Conservation (phyloP, 2,329 filamentous ascomycete genomes). For the Ascocoryne sarcoides region DNA sequence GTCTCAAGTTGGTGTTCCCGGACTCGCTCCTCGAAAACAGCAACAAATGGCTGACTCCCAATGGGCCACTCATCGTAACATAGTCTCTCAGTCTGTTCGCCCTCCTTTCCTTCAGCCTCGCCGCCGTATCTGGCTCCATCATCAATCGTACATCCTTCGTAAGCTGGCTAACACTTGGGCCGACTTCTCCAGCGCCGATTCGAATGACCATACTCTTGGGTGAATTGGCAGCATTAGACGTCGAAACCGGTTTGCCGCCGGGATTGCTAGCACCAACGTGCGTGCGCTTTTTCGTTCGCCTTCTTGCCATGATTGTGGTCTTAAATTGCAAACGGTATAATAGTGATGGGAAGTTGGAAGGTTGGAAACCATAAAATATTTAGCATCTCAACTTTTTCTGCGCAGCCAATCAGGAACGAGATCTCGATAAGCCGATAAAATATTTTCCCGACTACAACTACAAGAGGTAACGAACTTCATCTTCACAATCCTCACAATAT, state of each 20-base stretch:
- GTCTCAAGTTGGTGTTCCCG: slow-evolving; percentile 85
- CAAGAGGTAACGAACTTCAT: not conserved
- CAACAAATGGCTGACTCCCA: slow-evolving; percentile 86
- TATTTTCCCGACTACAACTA: slow-evolving; percentile 14
- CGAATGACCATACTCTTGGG: slow-evolving; percentile 99
- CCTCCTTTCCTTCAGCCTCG: slow-evolving; percentile 78
- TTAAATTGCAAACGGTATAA: slow-evolving; percentile 14
- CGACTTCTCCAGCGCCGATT: slow-evolving; percentile 88
- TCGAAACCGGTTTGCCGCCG: slow-evolving; percentile 43
- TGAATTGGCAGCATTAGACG: slow-evolving; percentile 49
- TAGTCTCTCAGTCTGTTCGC: slow-evolving; percentile 88
- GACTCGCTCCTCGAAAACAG: slow-evolving; percentile 84
- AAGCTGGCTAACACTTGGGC: slow-evolving; percentile 82
- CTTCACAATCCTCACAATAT: slow-evolving; percentile 3
- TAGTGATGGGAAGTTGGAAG: slow-evolving; percentile 11
- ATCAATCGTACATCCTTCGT: slow-evolving; percentile 84
- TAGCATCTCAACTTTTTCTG: slow-evolving; percentile 18
- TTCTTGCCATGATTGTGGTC: slow-evolving; percentile 58
- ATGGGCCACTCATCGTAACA: slow-evolving; percentile 85
- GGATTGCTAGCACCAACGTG: slow-evolving; percentile 57
- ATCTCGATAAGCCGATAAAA: slow-evolving; percentile 28
- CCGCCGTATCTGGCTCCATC: slow-evolving; percentile 93
- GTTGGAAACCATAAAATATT: slow-evolving; percentile 19
- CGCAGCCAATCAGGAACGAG: slow-evolving; percentile 21
- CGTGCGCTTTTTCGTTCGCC: slow-evolving; percentile 80